Evolutionary conservation across 345 rosid genomes (phyloP), one percentile per base, ranked within the genome.

Genomic region (Gossypium herbaceum): DNA sequence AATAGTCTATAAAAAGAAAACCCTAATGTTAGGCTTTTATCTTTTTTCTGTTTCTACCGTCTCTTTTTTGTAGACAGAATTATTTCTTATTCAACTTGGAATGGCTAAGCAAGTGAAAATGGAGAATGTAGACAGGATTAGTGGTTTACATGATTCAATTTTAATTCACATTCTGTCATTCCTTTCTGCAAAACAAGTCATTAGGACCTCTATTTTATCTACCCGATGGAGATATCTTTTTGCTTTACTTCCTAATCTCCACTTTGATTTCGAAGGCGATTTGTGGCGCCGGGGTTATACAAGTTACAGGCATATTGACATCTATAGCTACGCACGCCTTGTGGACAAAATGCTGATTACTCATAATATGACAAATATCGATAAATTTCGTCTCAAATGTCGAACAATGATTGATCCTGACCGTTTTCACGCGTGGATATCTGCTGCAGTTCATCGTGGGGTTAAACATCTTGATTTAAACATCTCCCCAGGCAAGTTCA

Each of bases 391-490:
- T 11, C 59, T 52, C 7, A 29, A 17, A 13, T 27, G 61, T 3
- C 1, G 22, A 1, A 7, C 1, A 13, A 10, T 1, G 34, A 22
- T 50, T 11, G 59, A 52, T 16, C 41, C 20, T 25, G 9, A 12
- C 1, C 16, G 13, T 29, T 22, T 70, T 29, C 11, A 29, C 12
- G 19, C 16, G 3, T 70, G 73, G 73, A 25, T 70, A 25, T 50
- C 24, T 52, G 61, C 61, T n/a, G 15, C 45, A 24, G 2, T 15
- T 17, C 11, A 47, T 19, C 48, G 44, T 27, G 43, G 61, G 20
- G 59, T 70, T 70, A 59, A 70, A 52, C 60, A 70, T 50, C 59
- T 70, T 52, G 48, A 52, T 34, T 34, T 62, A 29, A 2, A 2
- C 67, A 62, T 34, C 67, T 15, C 1, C 5, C 1, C 1, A 15